Base-by-base conservation (phyloP, 495 filamentous ascomycete species). In the Penicillium cosmopolitanum region DNA sequence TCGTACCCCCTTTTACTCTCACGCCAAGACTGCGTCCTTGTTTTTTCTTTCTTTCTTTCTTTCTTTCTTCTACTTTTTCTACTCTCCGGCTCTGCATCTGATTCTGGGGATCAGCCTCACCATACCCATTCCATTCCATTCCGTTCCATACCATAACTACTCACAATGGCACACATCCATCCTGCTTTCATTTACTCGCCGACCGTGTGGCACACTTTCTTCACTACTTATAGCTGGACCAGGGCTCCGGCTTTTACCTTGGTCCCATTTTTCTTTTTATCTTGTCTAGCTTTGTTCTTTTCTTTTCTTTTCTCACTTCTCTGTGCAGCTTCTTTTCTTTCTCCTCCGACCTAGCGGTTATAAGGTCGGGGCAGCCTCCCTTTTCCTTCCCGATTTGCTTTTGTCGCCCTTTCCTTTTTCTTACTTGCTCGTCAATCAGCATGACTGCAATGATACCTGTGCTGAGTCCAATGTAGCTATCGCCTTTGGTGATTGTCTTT, bases 391-490 rank as follows among this genome's bases (percentile, higher is more conserved):
- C 16, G 42, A 54, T 56, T 69, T 56, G 38, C 55, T 63, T 57
- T 12, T 59, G 54, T 59, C 42, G 52, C 56, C 56, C 51, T 66
- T 34, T 52, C 63, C 63, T 66, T 58, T 59, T 44, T 43, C 61
- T 19, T 46, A 50, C 62, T 67, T 55, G 48, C 54, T 58, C 53
- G 65, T 64, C 65, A 66, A 66, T 66, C 70, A 64, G 64, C 66
- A 65, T 66, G 73, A 72, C 68, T 75, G 69, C 64, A 55, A 75
- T 70, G 74, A 75, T 74, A 77, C 68, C 73, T 74, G 64, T 69
- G 67, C 70, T 66, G 66, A 66, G 61, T 74, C 55, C 62, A 50
- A 60, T 57, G 58, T 66, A 55, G 54, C 58, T 67, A 19, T 63
- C 53, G 36, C 56, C 50, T 36, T 51, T 57, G 53, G 28, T 60